Evolutionary conservation across 2,329 filamentous ascomycete genomes (phyloP), one percentile per base, ranked within the genome.

Genomic region (Colletotrichum simmondsii): DNA sequence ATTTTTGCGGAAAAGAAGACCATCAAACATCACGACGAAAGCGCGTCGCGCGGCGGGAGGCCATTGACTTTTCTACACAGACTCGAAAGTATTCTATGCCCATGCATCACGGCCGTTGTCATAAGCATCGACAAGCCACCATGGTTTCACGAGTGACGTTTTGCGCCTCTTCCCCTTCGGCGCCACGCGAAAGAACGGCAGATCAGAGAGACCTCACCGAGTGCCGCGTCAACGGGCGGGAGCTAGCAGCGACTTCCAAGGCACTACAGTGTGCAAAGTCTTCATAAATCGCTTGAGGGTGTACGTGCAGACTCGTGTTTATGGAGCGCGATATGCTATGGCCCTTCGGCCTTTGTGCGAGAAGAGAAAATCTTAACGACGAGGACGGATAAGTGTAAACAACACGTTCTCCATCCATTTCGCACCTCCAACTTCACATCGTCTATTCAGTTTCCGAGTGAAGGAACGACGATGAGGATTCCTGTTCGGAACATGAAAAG

Each of bases 81-180:
- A 24, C 19, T 16, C 32, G 24, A 19, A n/a, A 49, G 5, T 35
- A 59, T 22, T n/a, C 35, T 28, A 10, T 32, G 22, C 26, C 14
- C 53, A 49, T 49, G 42, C 52, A 26, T 19, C 35, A 22, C 7
- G 12, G 32, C 26, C 37, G 30, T 49, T 49, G 42, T 58, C 30
- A 37, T 42, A 16, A n/a, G 35, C 52, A 22, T 16, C 30, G 22
- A 37, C 49, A 65, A 49, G 59, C 66, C 54, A 65, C 60, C 1
- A 26, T 53, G 26, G 71, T 70, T 65, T 70, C 70, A 65, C 60
- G 35, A 70, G 46, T 24, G 28, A 28, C 32, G 53, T 60, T 22
- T 59, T 24, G 42, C 54, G 14, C 46, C 26, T 24, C 56, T 24
- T 35, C 28, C 14, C n/a, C 5, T 42, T 42, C 26, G 60, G 54